Evolutionary conservation across 208 protist species (phyloP).

Genomic region (Wallacemonas sp.): DNA sequence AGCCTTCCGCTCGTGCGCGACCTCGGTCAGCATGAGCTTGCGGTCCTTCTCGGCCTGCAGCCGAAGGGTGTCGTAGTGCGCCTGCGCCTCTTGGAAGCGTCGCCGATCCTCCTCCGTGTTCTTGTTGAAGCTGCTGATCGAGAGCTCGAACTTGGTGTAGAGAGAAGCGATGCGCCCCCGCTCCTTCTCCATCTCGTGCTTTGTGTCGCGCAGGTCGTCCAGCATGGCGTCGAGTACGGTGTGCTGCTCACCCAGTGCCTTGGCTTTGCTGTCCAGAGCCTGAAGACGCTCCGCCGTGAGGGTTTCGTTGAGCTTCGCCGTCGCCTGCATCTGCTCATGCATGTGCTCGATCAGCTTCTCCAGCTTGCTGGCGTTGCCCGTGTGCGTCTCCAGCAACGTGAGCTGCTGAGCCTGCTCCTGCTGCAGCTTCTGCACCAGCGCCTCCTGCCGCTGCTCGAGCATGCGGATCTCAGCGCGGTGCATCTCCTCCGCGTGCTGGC

Average conservation of each 20-base stretch:
- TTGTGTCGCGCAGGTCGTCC: constrained; percentile 54
- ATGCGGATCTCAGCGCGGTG: constrained; percentile 60
- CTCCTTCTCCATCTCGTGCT: constrained; percentile 72
- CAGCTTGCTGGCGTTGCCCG: constrained; percentile 57
- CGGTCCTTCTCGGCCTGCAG: constrained; percentile 83
- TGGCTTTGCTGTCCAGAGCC: constrained; percentile 53
- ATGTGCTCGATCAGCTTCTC: constrained; percentile 61
- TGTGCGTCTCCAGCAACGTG: constrained; percentile 39
- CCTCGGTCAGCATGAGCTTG: constrained; percentile 71
- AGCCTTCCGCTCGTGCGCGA: constrained; percentile 79
- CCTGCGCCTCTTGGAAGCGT: constrained; percentile 53
- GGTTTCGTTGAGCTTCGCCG: constrained; percentile 62
- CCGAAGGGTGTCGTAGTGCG: constrained; percentile 79
- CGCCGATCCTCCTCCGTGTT: constrained; percentile 80
- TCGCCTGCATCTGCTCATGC: constrained; percentile 68
- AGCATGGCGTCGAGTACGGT: constrained; percentile 55
- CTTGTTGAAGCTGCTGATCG: constrained; percentile 59
- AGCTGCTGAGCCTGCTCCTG: constrained; percentile 66
- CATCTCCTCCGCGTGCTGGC: constrained; percentile 65
- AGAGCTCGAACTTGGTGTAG: constrained; percentile 82
- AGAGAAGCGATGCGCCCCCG: constrained; percentile 55
- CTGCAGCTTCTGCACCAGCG: constrained; percentile 49
- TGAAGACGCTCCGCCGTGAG: constrained; percentile 65
- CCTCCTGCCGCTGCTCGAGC: constrained; percentile 75
- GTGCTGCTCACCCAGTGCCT: constrained; percentile 59